These are phyloP conservation scores for Aspergillus saccharolyticus DNA, from an alignment of 495 filamentous ascomycete genomes.

Conservation along the genomic window DNA sequence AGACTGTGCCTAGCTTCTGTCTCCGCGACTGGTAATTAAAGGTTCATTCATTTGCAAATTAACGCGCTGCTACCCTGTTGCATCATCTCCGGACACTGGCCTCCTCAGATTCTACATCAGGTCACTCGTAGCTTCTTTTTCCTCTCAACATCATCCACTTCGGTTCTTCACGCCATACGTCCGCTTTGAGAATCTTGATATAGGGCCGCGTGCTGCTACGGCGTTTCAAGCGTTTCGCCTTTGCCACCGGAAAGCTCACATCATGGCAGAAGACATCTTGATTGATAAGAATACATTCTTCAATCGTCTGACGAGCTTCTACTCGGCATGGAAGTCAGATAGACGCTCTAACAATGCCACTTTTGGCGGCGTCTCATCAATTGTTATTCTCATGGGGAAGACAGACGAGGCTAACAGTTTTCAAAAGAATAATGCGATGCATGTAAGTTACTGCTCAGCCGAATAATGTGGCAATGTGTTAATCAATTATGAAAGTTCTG, in stretches of 20 bases:
- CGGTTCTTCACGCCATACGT: too few species aligned
- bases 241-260: slow-evolving; percentile 17
- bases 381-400: slow-evolving; percentile 89
- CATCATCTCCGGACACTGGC: background rate
- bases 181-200: background rate
- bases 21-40: background rate
- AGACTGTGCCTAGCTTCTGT: background rate
- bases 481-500: slow-evolving; percentile 62
- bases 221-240: slow-evolving; percentile 2
- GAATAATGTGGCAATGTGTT: background rate
- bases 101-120: background rate
- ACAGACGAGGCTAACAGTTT: slow-evolving; percentile 79
- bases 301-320: slow-evolving; percentile 79
- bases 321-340: slow-evolving; percentile 90
- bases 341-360: slow-evolving; percentile 71
- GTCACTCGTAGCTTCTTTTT: background rate
- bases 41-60: background rate
- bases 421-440: slow-evolving; percentile 91
- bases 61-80: background rate
- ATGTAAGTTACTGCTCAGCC: slow-evolving; percentile 54
- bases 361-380: slow-evolving; percentile 78
- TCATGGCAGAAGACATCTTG: slow-evolving; percentile 65
- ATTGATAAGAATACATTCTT: slow-evolving; percentile 92
- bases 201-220: slow-evolving; percentile 4
- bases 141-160: too few species aligned